phyloP scores from a whole-genome alignment of 345 rosid genomes.

The Acer campestre region DNA sequence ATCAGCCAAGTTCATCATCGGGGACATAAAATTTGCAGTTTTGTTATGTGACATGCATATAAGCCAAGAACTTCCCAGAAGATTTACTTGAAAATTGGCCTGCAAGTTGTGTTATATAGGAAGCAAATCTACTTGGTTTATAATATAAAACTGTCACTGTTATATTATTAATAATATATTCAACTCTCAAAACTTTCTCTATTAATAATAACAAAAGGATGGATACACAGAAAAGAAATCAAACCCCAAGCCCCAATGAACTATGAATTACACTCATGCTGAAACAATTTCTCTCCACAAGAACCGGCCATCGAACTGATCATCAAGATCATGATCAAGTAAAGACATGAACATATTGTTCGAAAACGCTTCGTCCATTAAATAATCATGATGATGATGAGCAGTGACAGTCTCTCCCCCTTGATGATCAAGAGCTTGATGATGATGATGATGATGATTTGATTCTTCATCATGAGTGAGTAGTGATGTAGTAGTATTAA shows the following conservation, averaged over 20 bases:
- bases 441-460: not conserved
- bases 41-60: not conserved
- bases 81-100: not conserved
- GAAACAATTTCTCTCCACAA: conserved; percentile 26
- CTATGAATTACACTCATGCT: not conserved
- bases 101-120: not conserved
- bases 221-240: conserved; percentile 13
- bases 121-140: not conserved
- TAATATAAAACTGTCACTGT: not conserved
- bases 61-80: not conserved
- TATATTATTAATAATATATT: no score
- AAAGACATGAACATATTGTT: not conserved
- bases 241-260: conserved; percentile 15
- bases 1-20: not conserved
- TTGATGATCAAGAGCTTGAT: not conserved
- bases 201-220: conserved; percentile 3
- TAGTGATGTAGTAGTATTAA: no score
- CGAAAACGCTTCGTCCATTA: not conserved
- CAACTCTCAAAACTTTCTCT: not conserved
- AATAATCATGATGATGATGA: not conserved
- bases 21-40: not conserved
- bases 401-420: not conserved
- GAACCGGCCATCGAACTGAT: conserved; percentile 11
- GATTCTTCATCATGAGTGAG: not conserved
- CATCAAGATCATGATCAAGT: not conserved